Conservation (phyloP, 2,329 filamentous ascomycete species). For the Fusarium euwallaceae region DNA sequence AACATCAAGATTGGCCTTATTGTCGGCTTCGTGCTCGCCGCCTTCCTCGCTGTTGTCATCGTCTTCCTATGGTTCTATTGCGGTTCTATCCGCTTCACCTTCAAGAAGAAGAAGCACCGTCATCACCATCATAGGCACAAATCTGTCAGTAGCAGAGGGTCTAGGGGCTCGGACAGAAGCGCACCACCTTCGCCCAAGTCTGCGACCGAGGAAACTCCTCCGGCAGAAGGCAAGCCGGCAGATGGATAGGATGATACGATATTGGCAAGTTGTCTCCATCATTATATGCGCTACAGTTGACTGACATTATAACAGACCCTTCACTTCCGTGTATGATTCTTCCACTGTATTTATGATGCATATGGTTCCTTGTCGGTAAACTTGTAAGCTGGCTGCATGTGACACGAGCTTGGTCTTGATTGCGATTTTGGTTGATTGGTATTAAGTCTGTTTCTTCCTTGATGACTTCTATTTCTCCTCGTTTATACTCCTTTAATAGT, state of each 20-base stretch:
- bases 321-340: constrained; percentile 25
- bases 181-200: constrained; percentile 24
- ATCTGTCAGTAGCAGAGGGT: constrained; percentile 50
- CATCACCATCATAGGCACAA: constrained; percentile 41
- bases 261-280: neutral
- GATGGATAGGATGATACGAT: constrained; percentile 20
- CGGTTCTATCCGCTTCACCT: constrained; percentile 52
- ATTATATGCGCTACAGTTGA: neutral
- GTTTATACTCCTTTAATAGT: neutral
- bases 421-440: neutral
- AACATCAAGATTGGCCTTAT: constrained; percentile 60
- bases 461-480: neutral
- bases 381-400: neutral
- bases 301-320: constrained; percentile 9
- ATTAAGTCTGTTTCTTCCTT: constrained; percentile 6
- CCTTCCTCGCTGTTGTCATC: constrained; percentile 54
- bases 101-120: constrained; percentile 43
- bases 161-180: constrained; percentile 46
- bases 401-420: neutral
- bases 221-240: constrained; percentile 29
- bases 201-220: constrained; percentile 27
- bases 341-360: constrained; percentile 23
- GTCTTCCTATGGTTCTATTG: constrained; percentile 59
- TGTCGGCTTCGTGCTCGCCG: constrained; percentile 56
- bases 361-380: neutral